phyloP scores from a whole-genome alignment of 495 filamentous ascomycete genomes.

The Penicillium steckii region DNA sequence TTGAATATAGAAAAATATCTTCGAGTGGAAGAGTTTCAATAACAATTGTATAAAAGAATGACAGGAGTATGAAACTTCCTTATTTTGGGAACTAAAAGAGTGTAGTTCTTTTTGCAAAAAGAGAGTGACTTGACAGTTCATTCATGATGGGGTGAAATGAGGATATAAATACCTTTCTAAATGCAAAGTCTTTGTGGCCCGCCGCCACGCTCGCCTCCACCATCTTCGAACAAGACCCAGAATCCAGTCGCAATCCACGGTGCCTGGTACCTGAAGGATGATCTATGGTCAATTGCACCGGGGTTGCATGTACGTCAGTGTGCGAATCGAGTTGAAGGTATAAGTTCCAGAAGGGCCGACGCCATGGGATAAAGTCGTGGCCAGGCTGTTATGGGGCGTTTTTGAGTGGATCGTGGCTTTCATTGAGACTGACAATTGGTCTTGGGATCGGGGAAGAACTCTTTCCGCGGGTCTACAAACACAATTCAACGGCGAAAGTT shows the following conservation, averaged over 20 bases:
- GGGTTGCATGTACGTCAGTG: constrained; percentile 13
- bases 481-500: neutral
- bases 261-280: constrained; percentile 21
- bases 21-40: constrained; percentile 8
- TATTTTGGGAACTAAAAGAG: constrained; percentile 12
- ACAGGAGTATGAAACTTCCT: constrained; percentile 22
- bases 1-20: constrained; percentile 3
- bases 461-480: neutral
- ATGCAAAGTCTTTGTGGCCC: constrained; percentile 7
- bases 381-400: neutral
- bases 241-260: constrained; percentile 13
- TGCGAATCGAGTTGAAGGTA: constrained; percentile 2
- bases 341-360: constrained; percentile 19
- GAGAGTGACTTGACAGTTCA: constrained; percentile 12
- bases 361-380: constrained; percentile 17
- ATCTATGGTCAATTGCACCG: constrained; percentile 8
- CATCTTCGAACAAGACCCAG: neutral
- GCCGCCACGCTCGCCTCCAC: constrained; percentile 17
- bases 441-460: constrained; percentile 1
- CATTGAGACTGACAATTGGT: constrained; percentile 5
- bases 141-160: neutral
- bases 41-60: constrained; percentile 20
- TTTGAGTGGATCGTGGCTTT: neutral
- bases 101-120: constrained; percentile 15
- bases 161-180: constrained; percentile 21